These are phyloP conservation scores for Orbilia ellipsospora DNA, from an alignment of 2,329 filamentous ascomycete species.

Conservation along the genomic window DNA sequence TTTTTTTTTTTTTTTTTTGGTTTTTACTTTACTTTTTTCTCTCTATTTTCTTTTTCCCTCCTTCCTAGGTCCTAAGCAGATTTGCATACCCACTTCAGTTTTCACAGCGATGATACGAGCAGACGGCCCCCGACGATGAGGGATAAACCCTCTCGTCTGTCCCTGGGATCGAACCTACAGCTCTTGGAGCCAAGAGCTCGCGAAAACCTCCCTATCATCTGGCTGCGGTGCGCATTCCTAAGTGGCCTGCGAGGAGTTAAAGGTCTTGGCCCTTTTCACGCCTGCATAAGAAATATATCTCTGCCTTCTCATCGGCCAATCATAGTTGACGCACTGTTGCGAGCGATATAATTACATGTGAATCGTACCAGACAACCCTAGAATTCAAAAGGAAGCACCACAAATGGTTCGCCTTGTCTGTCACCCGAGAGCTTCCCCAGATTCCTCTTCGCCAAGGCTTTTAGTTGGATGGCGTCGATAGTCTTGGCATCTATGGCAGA, in stretches of 20 bases:
- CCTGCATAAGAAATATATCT: too few species aligned
- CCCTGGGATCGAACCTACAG: slow-evolving; percentile 8
- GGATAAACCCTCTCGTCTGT: slow-evolving; percentile 39
- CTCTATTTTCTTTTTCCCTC: slow-evolving; percentile 31
- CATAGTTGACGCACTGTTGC: too few species aligned
- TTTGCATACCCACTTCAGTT: slow-evolving; percentile 20
- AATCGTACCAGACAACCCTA: not conserved
- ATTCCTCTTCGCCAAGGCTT: slow-evolving; percentile 27
- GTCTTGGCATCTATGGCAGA: slow-evolving; percentile 21
- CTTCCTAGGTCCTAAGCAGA: not conserved
- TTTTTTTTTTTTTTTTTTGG: slow-evolving; percentile 15
- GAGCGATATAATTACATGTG: slow-evolving; percentile 25
- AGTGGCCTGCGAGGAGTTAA: too few species aligned
- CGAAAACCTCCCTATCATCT: slow-evolving; percentile 9
- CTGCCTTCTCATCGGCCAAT: too few species aligned
- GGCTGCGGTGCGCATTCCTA: too few species aligned
- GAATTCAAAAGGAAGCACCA: not conserved
- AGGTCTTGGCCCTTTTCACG: too few species aligned
- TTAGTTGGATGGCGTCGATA: slow-evolving; percentile 4
- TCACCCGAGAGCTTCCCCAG: slow-evolving; percentile 35
- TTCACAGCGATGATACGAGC: slow-evolving; percentile 18
- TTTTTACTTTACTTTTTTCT: slow-evolving; percentile 8
- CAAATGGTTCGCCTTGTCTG: not conserved
- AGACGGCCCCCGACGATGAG: slow-evolving; percentile 16
- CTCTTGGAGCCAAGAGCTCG: slow-evolving; percentile 4